Base-by-base conservation (phyloP, 1,284 basidiomycete genomes). In the Ustilago esculenta region DNA sequence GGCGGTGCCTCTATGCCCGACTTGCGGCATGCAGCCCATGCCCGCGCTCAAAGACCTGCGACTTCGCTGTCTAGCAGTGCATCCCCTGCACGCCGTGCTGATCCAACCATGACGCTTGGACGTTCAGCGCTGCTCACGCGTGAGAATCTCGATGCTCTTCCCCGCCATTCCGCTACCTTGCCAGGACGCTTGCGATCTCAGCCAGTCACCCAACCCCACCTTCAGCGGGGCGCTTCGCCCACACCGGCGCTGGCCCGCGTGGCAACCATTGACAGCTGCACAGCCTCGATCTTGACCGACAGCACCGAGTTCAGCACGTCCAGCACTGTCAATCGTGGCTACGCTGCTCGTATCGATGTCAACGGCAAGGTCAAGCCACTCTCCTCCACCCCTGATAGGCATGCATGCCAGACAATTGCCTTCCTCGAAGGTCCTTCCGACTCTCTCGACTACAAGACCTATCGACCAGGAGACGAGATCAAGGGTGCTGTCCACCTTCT, bases 321-420 rank as follows among this genome's bases (percentile, higher is more conserved):
- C n/a, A 71, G 68, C 48, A 66, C 68, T 47, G 45, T 71, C 63
- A 71, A 71, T 23, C 57, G 61, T 2, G 68, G 68, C 24, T 71
- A 71, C 33, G 51, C 68, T 2, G 68, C 68, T 30, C 68, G 68
- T 11, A 71, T 71, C 51, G 68, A 71, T 18, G 61, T 71, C 58
- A 48, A 53, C 11, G 68, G 68, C 33, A 71, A 71, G 30, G 63
- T 71, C 47, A 66, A 63, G 41, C 63, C 68, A 11, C 48, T 71
- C 23, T 42, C 50, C 1, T 66, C 68, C 9, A 43, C 54, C 0
- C 68, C 68, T 2, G 63, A 46, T 5, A 20, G 45, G n/a, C 41
- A 55, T 17, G 51, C 57, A 3, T 71, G 68, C 30, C 68, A 71
- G 51, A 71, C 68, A 27, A 66, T 57, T 40, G 68, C 68, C 14